Base-by-base conservation (phyloP, 352 stramenopile species). In the Phytophthora vignae region DNA sequence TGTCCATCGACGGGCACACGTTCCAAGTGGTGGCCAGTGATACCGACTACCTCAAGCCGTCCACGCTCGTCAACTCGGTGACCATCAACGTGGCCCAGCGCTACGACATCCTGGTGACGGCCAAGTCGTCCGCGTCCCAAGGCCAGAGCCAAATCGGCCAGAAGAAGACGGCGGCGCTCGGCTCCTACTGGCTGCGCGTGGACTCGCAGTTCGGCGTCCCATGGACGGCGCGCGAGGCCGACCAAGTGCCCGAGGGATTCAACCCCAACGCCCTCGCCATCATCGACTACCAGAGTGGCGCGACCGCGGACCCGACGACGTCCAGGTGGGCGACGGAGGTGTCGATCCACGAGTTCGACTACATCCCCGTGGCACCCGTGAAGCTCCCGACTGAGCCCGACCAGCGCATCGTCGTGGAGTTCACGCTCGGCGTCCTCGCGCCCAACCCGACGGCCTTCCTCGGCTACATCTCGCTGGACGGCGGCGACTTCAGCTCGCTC, bases 1-100 rank as follows among this genome's bases (percentile, higher is more conserved):
- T 87, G 38, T 83, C 67, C 55, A 74, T 87, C 50, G 79, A 87
- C 60, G 67, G 64, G 7, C 79, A 87, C 60, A 69, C 64, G 33
- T 82, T 87, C 55, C 66, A 78, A 14, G 79, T 87, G 7, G 73
- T 84, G 2, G 77, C 71, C 10, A 72, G 48, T 31, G 79, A 87
- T 33, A 46, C 55, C 2, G 73, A 83, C 29, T 72, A 76, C n/a
- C 65, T 87, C 14, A 53, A 75, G 12, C 79, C 77, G 3, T 83
- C 74, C 7, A 66, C 69, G 12, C 60, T 36, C 10, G 62, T 83
- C 19, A 83, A 81, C 60, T 69, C 62, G 4, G 56, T 87, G 14
- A 69, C 29, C 4, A 64, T 85, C 52, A 81, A 85, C 42, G 76
- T 81, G 1, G 75, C 60, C 4, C 78, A 85, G 54, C 74, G 78